Evolutionary conservation across 2,329 filamentous ascomycete genomes (phyloP).

Genomic region (Xylaria polymorpha): DNA sequence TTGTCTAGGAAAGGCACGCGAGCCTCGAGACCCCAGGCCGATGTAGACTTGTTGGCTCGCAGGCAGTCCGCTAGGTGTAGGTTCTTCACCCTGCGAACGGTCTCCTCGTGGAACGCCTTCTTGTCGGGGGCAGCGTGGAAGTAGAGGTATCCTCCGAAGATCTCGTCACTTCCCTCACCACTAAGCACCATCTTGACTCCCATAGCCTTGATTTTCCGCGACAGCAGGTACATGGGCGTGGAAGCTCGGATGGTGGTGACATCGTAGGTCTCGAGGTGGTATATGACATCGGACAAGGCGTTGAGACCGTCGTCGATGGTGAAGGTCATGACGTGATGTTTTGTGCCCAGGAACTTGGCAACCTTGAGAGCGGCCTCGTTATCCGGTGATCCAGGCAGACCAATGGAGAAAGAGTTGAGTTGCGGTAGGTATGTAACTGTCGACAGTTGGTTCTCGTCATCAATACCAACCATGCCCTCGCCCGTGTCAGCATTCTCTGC

Average conservation of each 20-base stretch:
- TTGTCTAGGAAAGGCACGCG: slow-evolving; percentile 98
- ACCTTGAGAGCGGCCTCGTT: slow-evolving; percentile 92
- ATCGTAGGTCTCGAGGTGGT: slow-evolving; percentile 96
- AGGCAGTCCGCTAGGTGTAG: slow-evolving; percentile 96
- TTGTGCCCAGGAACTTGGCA: slow-evolving; percentile 95
- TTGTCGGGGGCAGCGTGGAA: slow-evolving; percentile 95
- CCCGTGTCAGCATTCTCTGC: slow-evolving; percentile 67
- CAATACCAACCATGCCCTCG: slow-evolving; percentile 89
- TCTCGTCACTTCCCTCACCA: slow-evolving; percentile 97
- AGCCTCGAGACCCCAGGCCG: slow-evolving; percentile 97
- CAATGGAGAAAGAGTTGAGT: slow-evolving; percentile 98
- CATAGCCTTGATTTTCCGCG: slow-evolving; percentile 99
- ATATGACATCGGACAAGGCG: slow-evolving; percentile 96
- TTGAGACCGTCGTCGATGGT: slow-evolving; percentile 97
- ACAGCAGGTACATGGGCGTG: slow-evolving; percentile 97
- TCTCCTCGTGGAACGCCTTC: slow-evolving; percentile 95
- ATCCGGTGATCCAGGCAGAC: slow-evolving; percentile 91
- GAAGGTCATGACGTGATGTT: slow-evolving; percentile 98
- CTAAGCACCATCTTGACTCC: slow-evolving; percentile 99
- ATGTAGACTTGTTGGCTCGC: slow-evolving; percentile 98
- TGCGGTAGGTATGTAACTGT: slow-evolving; percentile 93
- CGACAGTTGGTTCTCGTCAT: slow-evolving; percentile 88
- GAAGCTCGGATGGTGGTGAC: slow-evolving; percentile 98
- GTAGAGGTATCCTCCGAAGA: slow-evolving; percentile 98
- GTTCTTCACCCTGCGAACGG: slow-evolving; percentile 94